Percentiles rank a stretch among this genome's conserved stretches.
These are phyloP conservation scores for Croton laevigatus DNA, from an alignment of 441 rosid genomes.

Conservation along the genomic window DNA sequence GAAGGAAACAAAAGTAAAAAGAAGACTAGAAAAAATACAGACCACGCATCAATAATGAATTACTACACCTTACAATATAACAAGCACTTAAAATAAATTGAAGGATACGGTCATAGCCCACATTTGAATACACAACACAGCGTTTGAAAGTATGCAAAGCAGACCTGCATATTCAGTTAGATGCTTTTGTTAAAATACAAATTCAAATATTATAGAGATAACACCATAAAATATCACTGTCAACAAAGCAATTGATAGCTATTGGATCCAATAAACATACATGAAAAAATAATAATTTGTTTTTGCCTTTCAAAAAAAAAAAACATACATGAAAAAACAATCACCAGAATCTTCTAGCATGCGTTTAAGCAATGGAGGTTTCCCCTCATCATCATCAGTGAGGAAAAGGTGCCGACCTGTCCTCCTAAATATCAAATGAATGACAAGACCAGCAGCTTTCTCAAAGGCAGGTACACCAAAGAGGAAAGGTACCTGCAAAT, in stretches of 20 bases:
- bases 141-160: conserved; percentile 77
- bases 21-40: conserved; percentile 14
- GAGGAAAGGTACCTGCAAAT: conserved; percentile 90
- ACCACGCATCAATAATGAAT: not conserved
- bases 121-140: conserved; percentile 88
- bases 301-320: no score
- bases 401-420: conserved; percentile 96
- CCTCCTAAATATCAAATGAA: conserved; percentile 92
- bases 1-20: conserved; percentile 29
- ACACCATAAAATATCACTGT: conserved; percentile 9
- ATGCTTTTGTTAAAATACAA: conserved; percentile 13
- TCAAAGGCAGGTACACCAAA: conserved; percentile 89
- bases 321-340: conserved; percentile 64
- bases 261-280: conserved; percentile 35
- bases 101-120: conserved; percentile 88
- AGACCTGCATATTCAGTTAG: conserved; percentile 54
- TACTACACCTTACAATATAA: no score
- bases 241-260: conserved; percentile 11
- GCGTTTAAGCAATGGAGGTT: conserved; percentile 76
- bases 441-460: conserved; percentile 75
- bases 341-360: conserved; percentile 71
- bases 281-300: conserved; percentile 68
- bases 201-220: conserved; percentile 1
- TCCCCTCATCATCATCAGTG: conserved; percentile 76
- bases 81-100: not conserved